Conservation (phyloP, 2,329 filamentous ascomycete genomes). For the Scedosporium dehoogii region DNA sequence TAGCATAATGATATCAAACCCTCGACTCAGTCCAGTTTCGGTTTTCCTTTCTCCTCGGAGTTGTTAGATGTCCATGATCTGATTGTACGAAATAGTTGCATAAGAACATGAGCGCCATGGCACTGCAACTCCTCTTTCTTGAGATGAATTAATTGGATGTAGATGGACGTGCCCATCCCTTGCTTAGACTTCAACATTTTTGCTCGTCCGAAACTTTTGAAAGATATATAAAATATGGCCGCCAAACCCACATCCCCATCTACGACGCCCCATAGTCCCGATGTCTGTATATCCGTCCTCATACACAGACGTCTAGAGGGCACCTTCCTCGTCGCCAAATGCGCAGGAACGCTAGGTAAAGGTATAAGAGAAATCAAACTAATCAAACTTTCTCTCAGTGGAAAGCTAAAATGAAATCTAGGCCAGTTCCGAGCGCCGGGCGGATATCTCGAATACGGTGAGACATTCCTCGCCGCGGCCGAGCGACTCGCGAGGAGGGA, state of each 20-base stretch:
- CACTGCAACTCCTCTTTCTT: not conserved
- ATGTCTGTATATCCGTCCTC: slow-evolving; percentile 39
- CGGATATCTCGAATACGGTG: slow-evolving; percentile 63
- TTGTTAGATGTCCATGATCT: not conserved
- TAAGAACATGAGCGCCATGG: not conserved
- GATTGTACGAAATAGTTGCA: not conserved
- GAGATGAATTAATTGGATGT: too few relatives aligned
- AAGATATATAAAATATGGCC: not conserved
- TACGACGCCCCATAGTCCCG: slow-evolving; percentile 19
- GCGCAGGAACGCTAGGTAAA: slow-evolving; percentile 36
- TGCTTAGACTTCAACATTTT: not conserved
- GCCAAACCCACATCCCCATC: not conserved
- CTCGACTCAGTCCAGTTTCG: not conserved
- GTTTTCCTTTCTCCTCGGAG: not conserved
- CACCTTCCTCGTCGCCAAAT: slow-evolving; percentile 34
- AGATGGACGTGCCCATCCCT: too few relatives aligned
- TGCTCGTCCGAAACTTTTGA: not conserved
- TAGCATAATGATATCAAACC: slow-evolving; percentile 1
- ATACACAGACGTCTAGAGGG: slow-evolving; percentile 28
- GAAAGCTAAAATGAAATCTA: slow-evolving; percentile 16
- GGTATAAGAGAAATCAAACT: slow-evolving; percentile 26
- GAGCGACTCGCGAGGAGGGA: slow-evolving; percentile 61
- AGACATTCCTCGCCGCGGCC: slow-evolving; percentile 52
- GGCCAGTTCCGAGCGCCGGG: slow-evolving; percentile 60
- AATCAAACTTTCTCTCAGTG: not conserved